Base-by-base conservation (phyloP, 768 basidiomycete genomes). In the Mycena floridula region DNA sequence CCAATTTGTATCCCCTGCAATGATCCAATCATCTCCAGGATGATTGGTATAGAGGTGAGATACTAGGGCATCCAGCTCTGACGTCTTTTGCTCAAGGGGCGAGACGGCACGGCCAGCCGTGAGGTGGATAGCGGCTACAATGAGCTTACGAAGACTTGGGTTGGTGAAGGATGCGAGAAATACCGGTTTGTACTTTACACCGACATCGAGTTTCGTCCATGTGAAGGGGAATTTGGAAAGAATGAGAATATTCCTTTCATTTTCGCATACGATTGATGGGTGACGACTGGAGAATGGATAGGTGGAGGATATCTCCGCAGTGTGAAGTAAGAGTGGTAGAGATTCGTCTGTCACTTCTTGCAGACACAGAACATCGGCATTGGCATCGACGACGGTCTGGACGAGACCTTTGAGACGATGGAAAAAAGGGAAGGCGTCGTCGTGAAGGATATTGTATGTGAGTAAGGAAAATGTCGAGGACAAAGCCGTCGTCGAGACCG, bases 391-490 rank as follows among this genome's bases (percentile, higher is more conserved):
- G 30, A 57, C 43, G 7, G 48, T 40, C 13, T 40, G 18, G 11
- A 49, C 36, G n/a, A 57, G 23, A 16, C 5, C 8, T n/a, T 30
- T 18, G 5, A 49, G 32, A 18, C 54, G 49, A 8, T 22, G 9
- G 8, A 28, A 16, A 15, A 46, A 23, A 15, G 50, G 51, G 27
- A 50, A 42, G 20, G 11, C 43, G 11, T 28, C 30, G 36, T 57
- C 55, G 20, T 54, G 51, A 15, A 57, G 49, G 23, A 54, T 37
- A 38, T 57, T 57, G 28, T 50, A 57, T 18, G 55, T 54, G 5
- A 48, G 43, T 15, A 57, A 35, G n/a, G 44, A 42, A 18, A 57
- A 22, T 4, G 23, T 20, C 13, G 23, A 18, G 22, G 42, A 42
- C 2, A 39, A 22, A 25, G 41, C 15, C 8, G 45, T n/a, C n/a